A percentile compares a stretch with the other conserved stretches of the same genome.
Evolutionary conservation across 192 early-diverging fungal genomes (phyloP).

Genomic region (Coemansia sp.): DNA sequence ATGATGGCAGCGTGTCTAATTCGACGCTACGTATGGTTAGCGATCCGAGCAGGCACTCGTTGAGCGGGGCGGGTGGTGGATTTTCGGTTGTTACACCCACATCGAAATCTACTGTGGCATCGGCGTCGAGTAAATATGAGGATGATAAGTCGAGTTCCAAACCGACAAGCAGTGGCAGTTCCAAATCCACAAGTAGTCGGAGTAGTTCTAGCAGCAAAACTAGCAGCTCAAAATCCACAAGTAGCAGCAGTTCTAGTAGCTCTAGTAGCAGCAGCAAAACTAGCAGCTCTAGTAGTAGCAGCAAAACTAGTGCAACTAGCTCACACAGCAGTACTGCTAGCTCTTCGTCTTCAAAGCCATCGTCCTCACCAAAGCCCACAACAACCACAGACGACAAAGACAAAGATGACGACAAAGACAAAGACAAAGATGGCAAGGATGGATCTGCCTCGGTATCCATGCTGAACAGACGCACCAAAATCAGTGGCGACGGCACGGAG

Average conservation of each 20-base stretch:
- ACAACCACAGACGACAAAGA: constrained; percentile 1
- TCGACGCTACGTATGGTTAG: constrained; percentile 44
- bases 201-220: background rate
- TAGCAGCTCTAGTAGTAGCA: background rate
- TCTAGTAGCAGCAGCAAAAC: background rate
- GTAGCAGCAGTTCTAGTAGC: background rate
- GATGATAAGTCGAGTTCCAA: background rate
- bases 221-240: background rate
- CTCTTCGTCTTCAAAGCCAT: constrained; percentile 1
- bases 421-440: background rate
- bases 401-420: background rate
- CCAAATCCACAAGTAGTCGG: background rate
- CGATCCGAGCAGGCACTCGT: constrained; percentile 11
- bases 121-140: background rate
- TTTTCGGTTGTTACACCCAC: constrained; percentile 3
- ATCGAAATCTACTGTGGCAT: background rate
- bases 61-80: background rate
- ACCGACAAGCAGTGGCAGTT: background rate
- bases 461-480: background rate
- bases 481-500: background rate
- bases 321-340: background rate
- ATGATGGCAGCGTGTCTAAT: constrained; percentile 17
- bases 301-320: background rate
- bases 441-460: background rate
- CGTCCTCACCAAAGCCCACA: background rate